Evolutionary conservation across 768 basidiomycete genomes (phyloP).

Genomic region (Mycena rebaudengoi): DNA sequence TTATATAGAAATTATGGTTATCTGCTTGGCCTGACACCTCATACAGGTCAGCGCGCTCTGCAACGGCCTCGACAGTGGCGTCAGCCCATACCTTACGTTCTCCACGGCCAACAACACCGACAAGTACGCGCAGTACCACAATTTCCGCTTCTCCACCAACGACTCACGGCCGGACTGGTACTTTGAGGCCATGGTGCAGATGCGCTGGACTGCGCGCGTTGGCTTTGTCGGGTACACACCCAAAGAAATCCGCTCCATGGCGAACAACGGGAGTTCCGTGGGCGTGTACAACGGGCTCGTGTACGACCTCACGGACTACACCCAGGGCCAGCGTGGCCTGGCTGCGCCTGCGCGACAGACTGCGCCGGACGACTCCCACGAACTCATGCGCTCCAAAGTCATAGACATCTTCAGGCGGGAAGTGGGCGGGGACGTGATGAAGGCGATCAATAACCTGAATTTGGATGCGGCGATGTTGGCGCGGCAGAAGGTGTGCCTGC

Average conservation of each 20-base stretch:
- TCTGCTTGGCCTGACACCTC: not conserved
- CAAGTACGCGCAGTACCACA: conserved; percentile 86
- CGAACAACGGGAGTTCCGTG: conserved; percentile 66
- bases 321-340: conserved; percentile 71
- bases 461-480: conserved; percentile 75
- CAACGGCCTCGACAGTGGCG: conserved; percentile 79
- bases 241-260: conserved; percentile 76
- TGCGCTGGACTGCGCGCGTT: conserved; percentile 89
- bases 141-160: conserved; percentile 89
- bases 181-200: conserved; percentile 90
- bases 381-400: conserved; percentile 79
- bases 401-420: conserved; percentile 79
- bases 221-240: conserved; percentile 91
- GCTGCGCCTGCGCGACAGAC: conserved; percentile 55
- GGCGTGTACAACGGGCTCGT: conserved; percentile 89
- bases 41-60: conserved; percentile 89
- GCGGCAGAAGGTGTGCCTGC: conserved; percentile 86
- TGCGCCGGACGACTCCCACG: conserved; percentile 51
- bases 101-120: conserved; percentile 82
- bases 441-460: conserved; percentile 66
- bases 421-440: conserved; percentile 85
- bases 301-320: conserved; percentile 88
- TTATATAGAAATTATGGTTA: not conserved
- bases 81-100: conserved; percentile 86
- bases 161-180: conserved; percentile 99